These are phyloP conservation scores for Penicillium paneum DNA, from an alignment of 2,329 filamentous ascomycete species.

Conservation along the genomic window DNA sequence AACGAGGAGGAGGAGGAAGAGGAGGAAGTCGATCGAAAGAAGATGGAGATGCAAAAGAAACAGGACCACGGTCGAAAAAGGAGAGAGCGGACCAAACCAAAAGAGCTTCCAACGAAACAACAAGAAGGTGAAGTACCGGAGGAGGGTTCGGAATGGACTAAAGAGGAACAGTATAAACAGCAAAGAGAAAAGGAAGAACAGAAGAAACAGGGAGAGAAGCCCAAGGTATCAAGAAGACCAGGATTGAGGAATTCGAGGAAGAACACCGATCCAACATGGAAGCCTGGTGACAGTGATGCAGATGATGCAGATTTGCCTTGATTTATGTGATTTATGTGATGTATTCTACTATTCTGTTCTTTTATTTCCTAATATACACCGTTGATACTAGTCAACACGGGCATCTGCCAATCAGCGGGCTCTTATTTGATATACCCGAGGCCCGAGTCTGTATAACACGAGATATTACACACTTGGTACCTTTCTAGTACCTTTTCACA, in stretches of 20 bases:
- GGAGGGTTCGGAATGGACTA: neutral
- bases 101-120: neutral
- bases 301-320: neutral
- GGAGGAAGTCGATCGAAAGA: neutral
- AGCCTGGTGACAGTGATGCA: neutral
- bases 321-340: neutral
- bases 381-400: constrained; percentile 6
- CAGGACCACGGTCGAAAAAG: neutral
- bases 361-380: neutral
- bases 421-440: constrained; percentile 14
- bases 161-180: neutral
- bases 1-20: too few relatives aligned
- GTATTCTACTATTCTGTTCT: too few relatives aligned
- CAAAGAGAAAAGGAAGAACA: neutral
- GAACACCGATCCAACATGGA: constrained; percentile 4
- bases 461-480: neutral
- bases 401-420: constrained; percentile 9
- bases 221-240: neutral
- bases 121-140: neutral
- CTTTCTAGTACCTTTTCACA: too few relatives aligned
- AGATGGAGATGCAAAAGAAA: neutral
- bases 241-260: neutral
- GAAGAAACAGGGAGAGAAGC: neutral
- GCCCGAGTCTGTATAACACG: constrained; percentile 1
- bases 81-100: neutral